phyloP scores from a whole-genome alignment of 2,329 filamentous ascomycete genomes.

The Dactylellina parvicollis region DNA sequence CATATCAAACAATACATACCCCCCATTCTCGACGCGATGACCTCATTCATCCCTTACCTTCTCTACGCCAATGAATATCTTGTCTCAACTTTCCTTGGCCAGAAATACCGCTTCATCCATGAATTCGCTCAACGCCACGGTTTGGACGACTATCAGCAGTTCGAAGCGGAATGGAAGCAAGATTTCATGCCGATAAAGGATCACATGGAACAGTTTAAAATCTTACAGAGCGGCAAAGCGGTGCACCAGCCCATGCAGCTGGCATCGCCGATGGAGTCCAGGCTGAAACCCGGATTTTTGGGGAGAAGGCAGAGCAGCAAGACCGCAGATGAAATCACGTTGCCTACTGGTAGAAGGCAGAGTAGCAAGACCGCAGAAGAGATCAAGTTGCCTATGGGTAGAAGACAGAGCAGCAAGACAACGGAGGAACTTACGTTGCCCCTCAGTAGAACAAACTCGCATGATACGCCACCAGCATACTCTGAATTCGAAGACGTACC shows the following conservation, averaged over 20 bases:
- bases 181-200: slow-evolving; percentile 50
- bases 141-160: slow-evolving; percentile 16
- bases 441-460: slow-evolving; percentile 3
- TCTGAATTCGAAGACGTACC: neutral
- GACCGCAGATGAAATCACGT: slow-evolving; percentile 2
- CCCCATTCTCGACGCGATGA: slow-evolving; percentile 69
- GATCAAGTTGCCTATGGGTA: neutral
- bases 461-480: slow-evolving; percentile 23
- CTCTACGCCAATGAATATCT: slow-evolving; percentile 70
- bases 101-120: slow-evolving; percentile 37
- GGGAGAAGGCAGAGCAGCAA: slow-evolving; percentile 28
- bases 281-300: neutral
- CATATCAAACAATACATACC: slow-evolving; percentile 77
- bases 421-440: neutral
- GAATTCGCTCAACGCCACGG: slow-evolving; percentile 44
- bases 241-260: slow-evolving; percentile 46
- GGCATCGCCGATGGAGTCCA: slow-evolving; percentile 5
- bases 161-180: slow-evolving; percentile 40
- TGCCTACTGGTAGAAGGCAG: neutral
- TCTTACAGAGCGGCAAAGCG: slow-evolving; percentile 39
- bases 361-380: slow-evolving; percentile 13
- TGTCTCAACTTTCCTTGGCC: slow-evolving; percentile 28
- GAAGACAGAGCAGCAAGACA: slow-evolving; percentile 11
- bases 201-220: slow-evolving; percentile 30
- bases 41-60: slow-evolving; percentile 72